Percentiles rank a stretch among this genome's conserved stretches.
Conservation (phyloP, 2,329 filamentous ascomycete species). For the Claviceps monticola region DNA sequence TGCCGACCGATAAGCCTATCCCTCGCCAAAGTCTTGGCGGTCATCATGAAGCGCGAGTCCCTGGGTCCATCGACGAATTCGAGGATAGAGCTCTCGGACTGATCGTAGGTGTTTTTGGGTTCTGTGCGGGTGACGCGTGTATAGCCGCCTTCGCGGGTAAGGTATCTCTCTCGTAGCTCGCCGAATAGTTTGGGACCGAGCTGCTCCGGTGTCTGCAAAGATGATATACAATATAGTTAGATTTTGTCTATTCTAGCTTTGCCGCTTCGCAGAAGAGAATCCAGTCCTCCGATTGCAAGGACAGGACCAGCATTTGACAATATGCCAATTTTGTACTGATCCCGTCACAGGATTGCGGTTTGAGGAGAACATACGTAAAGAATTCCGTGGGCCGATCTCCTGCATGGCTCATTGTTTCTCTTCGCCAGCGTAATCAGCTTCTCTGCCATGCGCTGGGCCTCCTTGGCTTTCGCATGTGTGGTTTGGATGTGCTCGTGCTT, state of each 20-base stretch:
- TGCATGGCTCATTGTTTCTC: slow-evolving; percentile 74
- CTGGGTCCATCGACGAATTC: slow-evolving; percentile 89
- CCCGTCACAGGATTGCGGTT: no score
- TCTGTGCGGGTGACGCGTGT: slow-evolving; percentile 89
- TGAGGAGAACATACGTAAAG: slow-evolving; percentile 55
- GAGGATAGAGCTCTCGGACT: slow-evolving; percentile 79
- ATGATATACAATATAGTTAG: not conserved
- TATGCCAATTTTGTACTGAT: not conserved
- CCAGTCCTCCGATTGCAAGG: not conserved
- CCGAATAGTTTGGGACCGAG: slow-evolving; percentile 81
- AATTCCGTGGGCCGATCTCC: slow-evolving; percentile 60
- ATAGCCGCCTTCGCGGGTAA: slow-evolving; percentile 72
- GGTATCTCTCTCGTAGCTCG: slow-evolving; percentile 66
- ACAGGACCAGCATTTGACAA: not conserved
- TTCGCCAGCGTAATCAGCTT: slow-evolving; percentile 91
- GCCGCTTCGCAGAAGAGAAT: not conserved
- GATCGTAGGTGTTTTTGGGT: slow-evolving; percentile 68
- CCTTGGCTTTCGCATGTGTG: slow-evolving; percentile 93
- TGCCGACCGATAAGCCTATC: slow-evolving; percentile 39
- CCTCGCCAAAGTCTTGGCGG: slow-evolving; percentile 67
- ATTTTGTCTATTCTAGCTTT: not conserved
- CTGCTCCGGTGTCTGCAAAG: slow-evolving; percentile 46
- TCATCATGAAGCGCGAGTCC: slow-evolving; percentile 91
- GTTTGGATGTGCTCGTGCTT: slow-evolving; percentile 87
- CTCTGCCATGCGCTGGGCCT: slow-evolving; percentile 85